Percentiles rank a stretch among this genome's conserved stretches.
These are phyloP conservation scores for Phytopythium cucurbitacearum DNA, from an alignment of 352 stramenopile species.

Conservation along the genomic window DNA sequence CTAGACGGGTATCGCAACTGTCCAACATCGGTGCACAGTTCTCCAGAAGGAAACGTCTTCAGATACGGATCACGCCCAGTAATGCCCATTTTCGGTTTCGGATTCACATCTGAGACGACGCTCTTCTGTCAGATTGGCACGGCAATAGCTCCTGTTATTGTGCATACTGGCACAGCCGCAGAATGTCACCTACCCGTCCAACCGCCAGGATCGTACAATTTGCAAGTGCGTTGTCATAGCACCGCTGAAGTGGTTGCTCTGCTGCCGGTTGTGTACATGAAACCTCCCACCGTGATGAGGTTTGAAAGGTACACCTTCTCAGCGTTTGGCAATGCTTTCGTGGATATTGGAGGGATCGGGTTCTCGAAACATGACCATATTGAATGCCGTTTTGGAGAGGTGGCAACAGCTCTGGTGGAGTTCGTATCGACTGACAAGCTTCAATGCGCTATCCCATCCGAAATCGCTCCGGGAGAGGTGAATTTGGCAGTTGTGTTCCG, in stretches of 20 bases:
- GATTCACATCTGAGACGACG: constrained; percentile 23
- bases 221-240: constrained; percentile 20
- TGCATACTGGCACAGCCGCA: constrained; percentile 18
- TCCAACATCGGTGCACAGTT: constrained; percentile 10
- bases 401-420: constrained; percentile 8
- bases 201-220: constrained; percentile 29
- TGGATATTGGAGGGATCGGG: constrained; percentile 20
- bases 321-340: not conserved
- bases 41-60: constrained; percentile 8
- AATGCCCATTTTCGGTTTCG: constrained; percentile 20
- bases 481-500: too few species aligned
- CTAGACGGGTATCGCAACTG: constrained; percentile 13
- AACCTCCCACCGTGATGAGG: constrained; percentile 10
- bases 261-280: constrained; percentile 22
- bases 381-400: constrained; percentile 24
- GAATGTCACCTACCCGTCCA: constrained; percentile 22
- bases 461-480: too few species aligned
- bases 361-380: constrained; percentile 20
- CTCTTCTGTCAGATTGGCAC: constrained; percentile 17
- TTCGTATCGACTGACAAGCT: constrained; percentile 12
- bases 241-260: constrained; percentile 5
- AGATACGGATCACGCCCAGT: constrained; percentile 10
- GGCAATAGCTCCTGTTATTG: constrained; percentile 4
- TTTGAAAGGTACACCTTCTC: not conserved
- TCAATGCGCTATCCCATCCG: too few species aligned